These are phyloP conservation scores for Mollisia scopiformis DNA, from an alignment of 2,329 filamentous ascomycete genomes.

Conservation along the genomic window DNA sequence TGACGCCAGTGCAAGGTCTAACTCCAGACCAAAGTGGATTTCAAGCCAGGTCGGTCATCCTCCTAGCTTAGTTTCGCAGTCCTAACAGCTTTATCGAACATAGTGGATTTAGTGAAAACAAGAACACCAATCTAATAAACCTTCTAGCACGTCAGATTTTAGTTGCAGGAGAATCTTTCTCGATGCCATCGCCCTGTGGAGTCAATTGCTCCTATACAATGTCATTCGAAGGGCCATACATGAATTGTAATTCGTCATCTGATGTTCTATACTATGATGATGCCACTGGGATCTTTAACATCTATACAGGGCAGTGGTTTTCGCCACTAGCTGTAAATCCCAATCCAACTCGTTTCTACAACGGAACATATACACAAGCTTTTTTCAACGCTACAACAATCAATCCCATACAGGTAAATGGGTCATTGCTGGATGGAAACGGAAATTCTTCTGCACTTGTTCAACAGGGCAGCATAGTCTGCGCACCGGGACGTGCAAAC, in stretches of 20 bases:
- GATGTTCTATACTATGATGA: too few relatives aligned
- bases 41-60: too few relatives aligned
- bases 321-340: not conserved
- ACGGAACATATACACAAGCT: slow-evolving; percentile 20
- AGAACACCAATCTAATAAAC: slow-evolving; percentile 16
- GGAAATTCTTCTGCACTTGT: not conserved
- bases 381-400: slow-evolving; percentile 12
- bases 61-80: too few relatives aligned
- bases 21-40: not conserved
- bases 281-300: not conserved
- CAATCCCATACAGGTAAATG: slow-evolving; percentile 4
- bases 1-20: slow-evolving; percentile 9
- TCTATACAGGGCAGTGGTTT: slow-evolving; percentile 13
- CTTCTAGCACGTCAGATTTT: slow-evolving; percentile 23
- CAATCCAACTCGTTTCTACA: slow-evolving; percentile 8
- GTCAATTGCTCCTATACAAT: slow-evolving; percentile 24
- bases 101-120: not conserved
- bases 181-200: slow-evolving; percentile 23
- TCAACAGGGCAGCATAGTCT: slow-evolving; percentile 15
- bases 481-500: slow-evolving; percentile 19
- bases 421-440: not conserved
- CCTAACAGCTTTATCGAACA: not conserved
- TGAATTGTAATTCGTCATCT: slow-evolving; percentile 16
- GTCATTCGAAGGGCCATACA: slow-evolving; percentile 21
- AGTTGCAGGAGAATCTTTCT: slow-evolving; percentile 17